Conservation (phyloP, 148 eudicot genomes). For the Oxyria digyna region DNA sequence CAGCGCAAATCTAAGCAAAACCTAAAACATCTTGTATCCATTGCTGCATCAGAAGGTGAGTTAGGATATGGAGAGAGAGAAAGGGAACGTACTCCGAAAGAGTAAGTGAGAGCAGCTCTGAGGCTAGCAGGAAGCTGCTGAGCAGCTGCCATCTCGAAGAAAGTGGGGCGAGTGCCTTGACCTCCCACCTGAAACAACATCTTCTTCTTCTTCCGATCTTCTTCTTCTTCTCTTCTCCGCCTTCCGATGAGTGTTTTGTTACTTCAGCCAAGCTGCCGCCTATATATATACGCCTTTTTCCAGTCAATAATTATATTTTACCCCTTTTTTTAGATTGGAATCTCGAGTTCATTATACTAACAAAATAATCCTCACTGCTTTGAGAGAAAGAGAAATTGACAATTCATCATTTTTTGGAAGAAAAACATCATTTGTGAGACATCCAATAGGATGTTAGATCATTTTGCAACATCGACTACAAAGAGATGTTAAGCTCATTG, state of each 20-base stretch:
- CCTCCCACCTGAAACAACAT: conserved; percentile 99
- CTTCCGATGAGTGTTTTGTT: neutral
- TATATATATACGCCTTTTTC: neutral
- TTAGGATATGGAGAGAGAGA: neutral
- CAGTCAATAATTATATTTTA: no score
- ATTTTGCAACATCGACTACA: no score
- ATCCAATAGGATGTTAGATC: neutral
- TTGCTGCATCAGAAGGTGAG: neutral
- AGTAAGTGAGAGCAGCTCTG: conserved; percentile 82
- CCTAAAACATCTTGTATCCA: neutral
- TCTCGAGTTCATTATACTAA: no score
- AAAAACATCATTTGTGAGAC: no score
- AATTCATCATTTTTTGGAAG: no score
- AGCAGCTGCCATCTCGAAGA: conserved; percentile 99
- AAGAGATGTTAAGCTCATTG: no score
- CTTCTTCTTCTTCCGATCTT: conserved; percentile 13
- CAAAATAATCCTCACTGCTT: no score
- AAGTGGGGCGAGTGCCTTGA: conserved; percentile 80
- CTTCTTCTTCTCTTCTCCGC: neutral
- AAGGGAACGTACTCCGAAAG: conserved; percentile 58
- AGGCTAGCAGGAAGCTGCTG: conserved; percentile 96
- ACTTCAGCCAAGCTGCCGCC: neutral
- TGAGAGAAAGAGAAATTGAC: no score
- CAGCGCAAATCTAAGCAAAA: neutral
- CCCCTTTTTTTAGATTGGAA: no score